phyloP scores from a whole-genome alignment of 495 filamentous ascomycete genomes.

The Neurospora sp. region DNA sequence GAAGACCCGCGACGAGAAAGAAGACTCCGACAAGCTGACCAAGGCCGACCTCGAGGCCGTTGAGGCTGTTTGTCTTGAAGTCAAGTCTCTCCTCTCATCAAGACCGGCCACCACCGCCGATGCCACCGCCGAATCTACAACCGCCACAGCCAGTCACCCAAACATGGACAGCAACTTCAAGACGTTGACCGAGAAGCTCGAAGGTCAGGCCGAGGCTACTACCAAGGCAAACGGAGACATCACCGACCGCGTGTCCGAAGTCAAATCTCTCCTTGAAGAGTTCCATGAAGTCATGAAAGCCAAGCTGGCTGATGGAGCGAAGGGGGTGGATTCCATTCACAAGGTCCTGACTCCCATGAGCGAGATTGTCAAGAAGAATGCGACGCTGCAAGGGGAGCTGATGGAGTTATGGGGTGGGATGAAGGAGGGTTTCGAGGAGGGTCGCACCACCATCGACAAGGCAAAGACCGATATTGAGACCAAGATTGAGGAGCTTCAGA shows the following conservation, averaged over 20 bases:
- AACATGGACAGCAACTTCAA: constrained; percentile 67
- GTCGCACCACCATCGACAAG: no score
- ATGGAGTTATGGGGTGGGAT: constrained; percentile 73
- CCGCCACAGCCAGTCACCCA: constrained; percentile 4
- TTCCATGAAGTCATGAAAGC: constrained; percentile 37
- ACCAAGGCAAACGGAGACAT: constrained; percentile 41
- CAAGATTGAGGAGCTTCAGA: constrained; percentile 59
- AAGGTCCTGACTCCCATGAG: constrained; percentile 53
- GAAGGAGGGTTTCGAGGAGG: constrained; percentile 71
- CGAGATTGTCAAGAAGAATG: constrained; percentile 47
- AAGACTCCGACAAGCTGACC: constrained; percentile 54
- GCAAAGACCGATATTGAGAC: no score
- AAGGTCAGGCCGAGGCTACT: constrained; percentile 50
- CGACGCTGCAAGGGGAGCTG: constrained; percentile 48
- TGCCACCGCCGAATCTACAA: background rate
- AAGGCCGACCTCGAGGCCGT: constrained; percentile 73
- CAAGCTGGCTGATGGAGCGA: constrained; percentile 42
- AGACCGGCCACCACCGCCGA: background rate
- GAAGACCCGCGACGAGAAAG: constrained; percentile 54
- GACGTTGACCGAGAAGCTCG: constrained; percentile 60
- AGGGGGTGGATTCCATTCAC: constrained; percentile 38
- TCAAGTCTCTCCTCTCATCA: constrained; percentile 55
- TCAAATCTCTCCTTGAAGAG: constrained; percentile 41
- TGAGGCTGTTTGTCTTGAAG: constrained; percentile 66
- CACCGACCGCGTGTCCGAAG: constrained; percentile 39